These are phyloP conservation scores for Podospora conica DNA, from an alignment of 495 filamentous ascomycete genomes.

Conservation along the genomic window DNA sequence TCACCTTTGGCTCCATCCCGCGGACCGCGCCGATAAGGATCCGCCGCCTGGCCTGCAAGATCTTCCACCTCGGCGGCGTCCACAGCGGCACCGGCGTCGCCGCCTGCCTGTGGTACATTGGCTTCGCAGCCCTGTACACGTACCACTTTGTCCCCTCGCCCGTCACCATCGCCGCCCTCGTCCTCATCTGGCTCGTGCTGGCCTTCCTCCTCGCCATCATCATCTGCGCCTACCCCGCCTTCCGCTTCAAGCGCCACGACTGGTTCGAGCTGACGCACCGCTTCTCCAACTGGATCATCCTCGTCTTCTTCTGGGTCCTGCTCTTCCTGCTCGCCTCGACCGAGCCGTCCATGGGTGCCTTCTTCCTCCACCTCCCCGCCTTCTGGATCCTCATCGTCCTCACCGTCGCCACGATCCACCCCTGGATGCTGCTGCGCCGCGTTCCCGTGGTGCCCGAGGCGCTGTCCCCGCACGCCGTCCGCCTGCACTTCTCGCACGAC, in stretches of 20 bases:
- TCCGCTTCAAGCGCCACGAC: slow-evolving; percentile 53
- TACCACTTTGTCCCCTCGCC: slow-evolving; percentile 29
- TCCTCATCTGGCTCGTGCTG: slow-evolving; percentile 36
- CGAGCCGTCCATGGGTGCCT: slow-evolving; percentile 28
- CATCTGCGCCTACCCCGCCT: slow-evolving; percentile 42
- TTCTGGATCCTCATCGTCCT: slow-evolving; percentile 63
- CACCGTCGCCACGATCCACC: slow-evolving; percentile 55
- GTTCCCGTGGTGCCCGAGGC: slow-evolving; percentile 54
- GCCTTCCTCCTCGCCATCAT: slow-evolving; percentile 36
- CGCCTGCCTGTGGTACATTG: slow-evolving; percentile 62
- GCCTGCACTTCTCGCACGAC: slow-evolving; percentile 59
- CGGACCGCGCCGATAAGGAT: slow-evolving; percentile 56
- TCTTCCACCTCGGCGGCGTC: slow-evolving; percentile 72
- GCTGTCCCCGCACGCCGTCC: slow-evolving; percentile 62
- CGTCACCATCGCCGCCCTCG: slow-evolving; percentile 18
- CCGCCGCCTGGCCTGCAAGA: slow-evolving; percentile 58
- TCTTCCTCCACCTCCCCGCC: slow-evolving; percentile 50
- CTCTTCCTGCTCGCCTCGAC: slow-evolving; percentile 45
- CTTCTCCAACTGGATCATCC: slow-evolving; percentile 55
- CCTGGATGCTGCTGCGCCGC: slow-evolving; percentile 62
- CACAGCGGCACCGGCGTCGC: slow-evolving; percentile 67
- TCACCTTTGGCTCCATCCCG: slow-evolving; percentile 50
- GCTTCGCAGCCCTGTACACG: slow-evolving; percentile 43
- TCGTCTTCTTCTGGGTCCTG: slow-evolving; percentile 58
- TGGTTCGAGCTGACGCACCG: slow-evolving; percentile 61